These are phyloP conservation scores for Escovopsis weberi DNA, from an alignment of 2,329 filamentous ascomycete genomes.

Conservation along the genomic window DNA sequence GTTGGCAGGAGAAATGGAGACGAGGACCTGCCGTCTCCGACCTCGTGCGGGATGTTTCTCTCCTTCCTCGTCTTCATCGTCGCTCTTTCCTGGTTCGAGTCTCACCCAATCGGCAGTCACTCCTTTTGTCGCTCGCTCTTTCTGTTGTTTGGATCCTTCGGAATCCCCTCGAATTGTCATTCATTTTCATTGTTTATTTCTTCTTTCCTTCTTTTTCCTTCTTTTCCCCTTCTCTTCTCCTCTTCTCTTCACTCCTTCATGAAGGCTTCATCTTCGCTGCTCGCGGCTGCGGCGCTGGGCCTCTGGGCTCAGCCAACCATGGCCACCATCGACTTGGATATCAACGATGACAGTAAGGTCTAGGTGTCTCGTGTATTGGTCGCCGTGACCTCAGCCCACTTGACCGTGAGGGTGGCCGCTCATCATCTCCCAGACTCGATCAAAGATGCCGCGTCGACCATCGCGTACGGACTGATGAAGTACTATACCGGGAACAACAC, in stretches of 20 bases:
- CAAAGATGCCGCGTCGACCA: constrained; percentile 31
- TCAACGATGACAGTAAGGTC: neutral
- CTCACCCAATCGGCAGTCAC: neutral
- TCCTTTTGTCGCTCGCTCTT: neutral
- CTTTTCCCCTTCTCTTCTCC: neutral
- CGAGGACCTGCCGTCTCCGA: too few relatives aligned
- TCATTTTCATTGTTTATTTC: neutral
- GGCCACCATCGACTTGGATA: neutral
- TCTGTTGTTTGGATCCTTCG: too few relatives aligned
- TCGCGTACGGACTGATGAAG: constrained; percentile 32
- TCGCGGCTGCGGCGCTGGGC: neutral
- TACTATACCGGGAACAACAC: constrained; percentile 45
- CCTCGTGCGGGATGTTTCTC: too few relatives aligned
- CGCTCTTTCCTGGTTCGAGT: neutral
- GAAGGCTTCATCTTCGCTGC: neutral
- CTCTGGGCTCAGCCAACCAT: neutral
- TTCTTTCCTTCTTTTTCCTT: neutral
- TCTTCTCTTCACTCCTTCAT: neutral
- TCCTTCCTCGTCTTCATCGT: neutral
- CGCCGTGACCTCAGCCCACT: too few relatives aligned
- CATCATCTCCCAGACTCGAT: constrained; percentile 29
- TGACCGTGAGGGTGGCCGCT: neutral
- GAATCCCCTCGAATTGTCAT: neutral
- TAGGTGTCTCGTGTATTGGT: neutral
- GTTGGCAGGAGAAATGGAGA: too few relatives aligned